Base-by-base conservation (phyloP, 2,329 filamentous ascomycete genomes). In the Claviceps pusilla region DNA sequence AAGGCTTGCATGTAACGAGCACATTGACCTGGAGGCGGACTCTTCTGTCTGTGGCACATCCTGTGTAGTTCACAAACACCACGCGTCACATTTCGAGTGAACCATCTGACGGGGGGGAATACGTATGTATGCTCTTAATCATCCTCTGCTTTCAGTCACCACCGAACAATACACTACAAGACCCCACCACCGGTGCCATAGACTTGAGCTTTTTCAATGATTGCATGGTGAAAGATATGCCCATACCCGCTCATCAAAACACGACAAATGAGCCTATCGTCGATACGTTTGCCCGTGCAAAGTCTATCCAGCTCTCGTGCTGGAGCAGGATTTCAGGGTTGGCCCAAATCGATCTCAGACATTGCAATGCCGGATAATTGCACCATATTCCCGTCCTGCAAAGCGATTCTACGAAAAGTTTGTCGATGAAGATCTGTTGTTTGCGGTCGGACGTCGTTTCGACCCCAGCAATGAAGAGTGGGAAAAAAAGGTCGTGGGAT, bases 391-490 rank as follows among this genome's bases (percentile, higher is more conserved):
- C 55, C 16, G 53, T 52, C 4, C 46, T 47, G 1, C 45, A 50
- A 1, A 57, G 46, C 0, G 53, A 57, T 19, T 55, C 51, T n/a
- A 53, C 39, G 16, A 53, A 57, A 10, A 57, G 19, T 1, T 49
- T 46, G 7, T 57, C 50, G 16, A 57, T 53, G 19, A 50, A 28
- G 12, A 45, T 24, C 39, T 55, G 54, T 29, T 42, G 48, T 5
- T 42, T 16, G 7, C 43, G 41, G 33, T 53, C 19, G 1, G 4
- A 48, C 12, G 39, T 39, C 3, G 37, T 52, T 45, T 57, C 55
- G n/a, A 51, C 48, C 7, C 55, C 55, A 7, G 53, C 55, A n/a
- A 57, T 55, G n/a, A 57, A 57, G 6, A 57, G 55, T 6, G 55
- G 55, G 14, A 57, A 57, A 50, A 53, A 57, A 24, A 57, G 47